phyloP scores from a whole-genome alignment of 139 green algal genomes.

The Chlorella sp. region DNA sequence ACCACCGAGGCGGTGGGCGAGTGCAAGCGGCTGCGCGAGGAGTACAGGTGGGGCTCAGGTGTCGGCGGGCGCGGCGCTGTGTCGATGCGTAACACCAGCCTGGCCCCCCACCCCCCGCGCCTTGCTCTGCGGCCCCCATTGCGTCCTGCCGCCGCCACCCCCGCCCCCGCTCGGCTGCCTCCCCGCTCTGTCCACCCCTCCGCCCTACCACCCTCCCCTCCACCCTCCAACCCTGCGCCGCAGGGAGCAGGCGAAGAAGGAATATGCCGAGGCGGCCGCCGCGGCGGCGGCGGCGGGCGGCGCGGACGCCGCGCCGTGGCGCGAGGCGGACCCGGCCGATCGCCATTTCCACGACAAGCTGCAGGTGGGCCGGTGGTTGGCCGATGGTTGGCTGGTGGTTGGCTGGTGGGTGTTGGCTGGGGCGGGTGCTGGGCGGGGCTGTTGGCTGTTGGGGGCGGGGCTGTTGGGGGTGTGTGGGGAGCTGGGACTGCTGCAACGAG shows the following conservation, averaged over 20 bases:
- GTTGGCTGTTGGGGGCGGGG: not conserved
- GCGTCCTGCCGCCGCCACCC: no score
- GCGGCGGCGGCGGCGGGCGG: not conserved
- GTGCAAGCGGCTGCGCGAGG: conserved; percentile 35
- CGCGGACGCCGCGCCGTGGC: not conserved
- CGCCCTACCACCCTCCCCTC: no score
- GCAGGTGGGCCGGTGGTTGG: not conserved
- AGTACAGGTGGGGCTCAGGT: conserved; percentile 15
- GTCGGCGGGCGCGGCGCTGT: not conserved
- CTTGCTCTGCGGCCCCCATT: not conserved
- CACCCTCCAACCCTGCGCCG: not conserved
- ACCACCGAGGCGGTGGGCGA: conserved; percentile 66
- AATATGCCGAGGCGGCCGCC: not conserved
- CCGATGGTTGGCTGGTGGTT: not conserved
- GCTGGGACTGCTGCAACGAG: not conserved
- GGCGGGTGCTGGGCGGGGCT: no score
- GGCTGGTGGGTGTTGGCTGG: not conserved
- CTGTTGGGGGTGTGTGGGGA: no score
- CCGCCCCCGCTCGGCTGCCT: not conserved
- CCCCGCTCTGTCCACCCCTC: not conserved
- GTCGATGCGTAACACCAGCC: not conserved
- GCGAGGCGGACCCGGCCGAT: not conserved
- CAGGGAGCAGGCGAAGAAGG: not conserved
- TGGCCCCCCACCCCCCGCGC: not conserved
- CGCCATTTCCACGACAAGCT: conserved; percentile 35